phyloP scores from a whole-genome alignment of 768 basidiomycete species.

The Boletus insuetus region DNA sequence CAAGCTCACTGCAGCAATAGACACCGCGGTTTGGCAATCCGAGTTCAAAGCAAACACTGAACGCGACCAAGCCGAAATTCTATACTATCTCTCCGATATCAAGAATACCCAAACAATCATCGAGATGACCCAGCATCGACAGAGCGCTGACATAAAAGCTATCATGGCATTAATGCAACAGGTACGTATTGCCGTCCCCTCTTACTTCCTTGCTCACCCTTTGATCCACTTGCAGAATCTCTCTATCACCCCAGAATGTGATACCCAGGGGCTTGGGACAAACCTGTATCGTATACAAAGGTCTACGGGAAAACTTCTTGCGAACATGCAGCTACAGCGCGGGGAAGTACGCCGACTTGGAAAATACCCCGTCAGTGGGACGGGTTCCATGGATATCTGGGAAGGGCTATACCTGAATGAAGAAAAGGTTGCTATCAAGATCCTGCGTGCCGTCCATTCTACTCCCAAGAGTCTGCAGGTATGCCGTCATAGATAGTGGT shows the following conservation, averaged over 20 bases:
- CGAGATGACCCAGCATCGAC: constrained; percentile 32
- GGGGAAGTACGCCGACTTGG: constrained; percentile 53
- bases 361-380: constrained; percentile 49
- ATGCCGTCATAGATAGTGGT: constrained; percentile 4
- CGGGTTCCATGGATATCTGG: constrained; percentile 52
- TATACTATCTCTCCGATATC: constrained; percentile 44
- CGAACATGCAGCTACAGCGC: constrained; percentile 46
- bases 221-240: constrained; percentile 23
- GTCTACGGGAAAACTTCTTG: constrained; percentile 45
- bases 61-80: constrained; percentile 43
- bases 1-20: constrained; percentile 46
- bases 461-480: constrained; percentile 45
- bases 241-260: constrained; percentile 8
- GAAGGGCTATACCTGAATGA: constrained; percentile 53
- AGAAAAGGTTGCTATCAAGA: constrained; percentile 58
- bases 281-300: constrained; percentile 52
- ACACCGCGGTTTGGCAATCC: constrained; percentile 48
- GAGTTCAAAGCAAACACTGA: constrained; percentile 38
- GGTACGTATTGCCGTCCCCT: constrained; percentile 24
- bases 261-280: constrained; percentile 43
- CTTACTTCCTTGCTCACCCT: constrained; percentile 1
- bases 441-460: constrained; percentile 49
- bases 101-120: constrained; percentile 39
- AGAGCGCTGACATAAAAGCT: constrained; percentile 34
- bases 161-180: constrained; percentile 53